Evolutionary conservation across 257 asterid species (phyloP), one percentile per base, ranked within the genome.

Genomic region (Fraxinus pennsylvanica): DNA sequence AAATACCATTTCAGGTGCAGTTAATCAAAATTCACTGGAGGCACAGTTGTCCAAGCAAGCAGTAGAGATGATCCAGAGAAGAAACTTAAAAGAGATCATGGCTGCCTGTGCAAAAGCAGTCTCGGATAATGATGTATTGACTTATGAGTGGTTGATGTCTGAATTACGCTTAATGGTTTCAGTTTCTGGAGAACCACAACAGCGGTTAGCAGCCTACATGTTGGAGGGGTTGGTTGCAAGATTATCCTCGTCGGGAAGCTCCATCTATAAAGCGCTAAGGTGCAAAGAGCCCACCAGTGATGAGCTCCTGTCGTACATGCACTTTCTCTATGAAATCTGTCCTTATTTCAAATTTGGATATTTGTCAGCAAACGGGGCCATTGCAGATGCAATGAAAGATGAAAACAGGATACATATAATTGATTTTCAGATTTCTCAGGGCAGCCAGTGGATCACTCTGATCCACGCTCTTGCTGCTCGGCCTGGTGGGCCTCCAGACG

Each of bases 311-410:
- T 82, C 86, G 14, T 79, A 82, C 70, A 79, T 82, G 80, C 81
- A 81, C 33, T 65, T 81, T 57, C 83, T 82, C 38, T 82, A 82
- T 70, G 86, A 82, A 79, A 66, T 82, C 27, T 82, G 86, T 39
- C 86, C 86, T 1, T 82, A 75, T 81, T 79, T 82, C 81, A 82
- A 82, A 74, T 82, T 82, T 32, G 86, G 86, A 45, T 79, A 82
- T 65, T 29, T 79, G 59, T 79, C 86, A 8, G 86, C 86, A 66
- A 82, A 82, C 66, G 86, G 86, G 41, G 86, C 86, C 19, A 82
- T 82, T 45, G 86, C 81, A n/a, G 86, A 82, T 72, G 86, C 86
- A 59, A 47, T 79, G 79, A 82, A 79, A 63, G 68, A 75, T 54
- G 86, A 79, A 45, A 72, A 79, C 21, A 54, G 43, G 7, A 71